Evolutionary conservation across 2,329 filamentous ascomycete genomes (phyloP), one percentile per base, ranked within the genome.

Genomic region (Aureobasidium pullulans): DNA sequence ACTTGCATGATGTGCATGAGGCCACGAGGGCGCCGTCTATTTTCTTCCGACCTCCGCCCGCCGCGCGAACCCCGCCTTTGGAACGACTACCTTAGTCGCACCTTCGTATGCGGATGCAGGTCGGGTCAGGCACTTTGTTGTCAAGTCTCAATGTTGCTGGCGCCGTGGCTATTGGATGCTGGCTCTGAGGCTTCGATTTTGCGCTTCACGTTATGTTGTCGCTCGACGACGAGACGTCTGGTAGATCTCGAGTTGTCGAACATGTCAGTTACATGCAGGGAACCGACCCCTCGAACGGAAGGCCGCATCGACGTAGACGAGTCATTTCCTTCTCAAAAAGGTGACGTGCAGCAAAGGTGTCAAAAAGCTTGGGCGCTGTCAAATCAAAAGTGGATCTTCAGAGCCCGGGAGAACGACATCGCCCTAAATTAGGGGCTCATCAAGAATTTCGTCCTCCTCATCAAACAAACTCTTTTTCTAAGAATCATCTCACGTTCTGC

Each of bases 1-100:
- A 40, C 54, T 23, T 48, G 54, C 54, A 57, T 57, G 54, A 48
- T 48, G 54, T 47, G 54, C 54, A 57, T 47, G 28, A 23, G 34
- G 43, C 34, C 54, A 57, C 54, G 23, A 48, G 39, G 54, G 54
- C 54, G 40, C 54, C 54, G 36, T 57, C 42, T 23, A 36, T 40
- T 40, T 37, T 6, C 8, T 44, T n/a, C 50, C 52, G 52, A 46
- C 42, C 39, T 43, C 50, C 50, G 15, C 50, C 37, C 37, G 50
- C 23, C 23, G 50, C 50, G 39, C 13, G 50, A 32, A 43, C 50
- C 50, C 50, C 50, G 50, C 50, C 28, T 23, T 6, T 43, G 50
- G 50, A 29, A 42, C 36, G n/a, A 54, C 28, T 13, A 52, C 36
- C 13, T 11, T 7, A 15, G 9, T 52, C 48, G 23, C 48, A 6